These are phyloP conservation scores for Sutorius eximius DNA, from an alignment of 1,284 basidiomycete genomes.

Conservation along the genomic window DNA sequence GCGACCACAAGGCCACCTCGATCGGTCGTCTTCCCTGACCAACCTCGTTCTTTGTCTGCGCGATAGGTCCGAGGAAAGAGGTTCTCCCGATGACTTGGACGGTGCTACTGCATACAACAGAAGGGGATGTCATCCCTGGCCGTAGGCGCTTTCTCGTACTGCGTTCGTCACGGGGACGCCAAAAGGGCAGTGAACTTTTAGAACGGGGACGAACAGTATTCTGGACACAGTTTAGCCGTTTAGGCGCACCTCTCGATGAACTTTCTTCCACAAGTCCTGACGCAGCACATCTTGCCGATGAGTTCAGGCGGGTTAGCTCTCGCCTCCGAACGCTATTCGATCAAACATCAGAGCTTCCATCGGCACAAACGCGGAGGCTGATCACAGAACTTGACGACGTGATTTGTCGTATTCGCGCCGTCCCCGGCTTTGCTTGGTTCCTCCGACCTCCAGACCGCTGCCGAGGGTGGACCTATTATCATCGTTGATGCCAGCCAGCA, in stretches of 20 bases:
- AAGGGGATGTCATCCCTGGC: conserved; percentile 3
- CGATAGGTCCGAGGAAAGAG: not conserved
- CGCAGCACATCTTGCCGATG: conserved; percentile 1
- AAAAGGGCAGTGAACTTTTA: conserved; percentile 12
- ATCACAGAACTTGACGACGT: conserved; percentile 1
- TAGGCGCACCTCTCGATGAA: conserved; percentile 8
- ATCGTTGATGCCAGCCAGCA: conserved; percentile 28
- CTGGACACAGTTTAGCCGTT: conserved; percentile 13
- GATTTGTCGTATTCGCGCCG: conserved; percentile 4
- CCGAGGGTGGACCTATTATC: conserved; percentile 35
- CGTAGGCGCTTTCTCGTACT: conserved; percentile 16
- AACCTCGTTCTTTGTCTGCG: conserved; percentile 4
- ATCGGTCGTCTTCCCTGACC: conserved; percentile 1
- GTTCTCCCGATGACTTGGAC: not conserved
- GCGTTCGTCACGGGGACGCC: conserved; percentile 1
- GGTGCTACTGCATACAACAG: not conserved
- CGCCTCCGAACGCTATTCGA: conserved; percentile 4
- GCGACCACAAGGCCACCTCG: conserved; percentile 1
- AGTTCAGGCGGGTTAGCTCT: conserved; percentile 17
- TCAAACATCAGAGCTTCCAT: conserved; percentile 1
- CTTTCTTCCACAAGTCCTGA: not conserved
- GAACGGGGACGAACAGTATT: conserved; percentile 20
- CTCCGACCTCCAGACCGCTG: conserved; percentile 26
- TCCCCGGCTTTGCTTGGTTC: conserved; percentile 9
- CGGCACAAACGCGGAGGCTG: not conserved